phyloP scores from a whole-genome alignment of 208 protist genomes.

The Trypanosoma mega region DNA sequence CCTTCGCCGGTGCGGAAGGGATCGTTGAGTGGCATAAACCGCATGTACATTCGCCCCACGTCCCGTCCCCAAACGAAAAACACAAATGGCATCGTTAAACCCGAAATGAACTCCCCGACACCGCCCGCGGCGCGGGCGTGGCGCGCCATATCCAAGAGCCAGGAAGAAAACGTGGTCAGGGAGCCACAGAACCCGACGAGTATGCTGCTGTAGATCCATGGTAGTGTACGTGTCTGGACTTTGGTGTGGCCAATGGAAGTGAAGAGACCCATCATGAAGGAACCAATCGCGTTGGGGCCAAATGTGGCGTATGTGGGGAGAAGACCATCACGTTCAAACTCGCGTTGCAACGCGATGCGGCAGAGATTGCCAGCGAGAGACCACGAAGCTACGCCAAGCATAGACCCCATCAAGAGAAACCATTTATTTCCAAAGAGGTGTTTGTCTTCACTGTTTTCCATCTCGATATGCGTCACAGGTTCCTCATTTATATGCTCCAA shows the following conservation, averaged over 20 bases:
- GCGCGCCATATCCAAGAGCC: constrained; percentile 42
- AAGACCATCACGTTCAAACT: constrained; percentile 24
- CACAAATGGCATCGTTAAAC: constrained; percentile 49
- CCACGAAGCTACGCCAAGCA: constrained; percentile 42
- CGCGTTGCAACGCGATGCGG: constrained; percentile 32
- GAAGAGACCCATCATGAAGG: constrained; percentile 41
- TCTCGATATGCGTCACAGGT: too few relatives aligned
- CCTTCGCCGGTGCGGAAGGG: too few relatives aligned
- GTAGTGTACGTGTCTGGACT: constrained; percentile 10
- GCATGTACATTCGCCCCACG: constrained; percentile 16
- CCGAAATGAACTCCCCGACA: constrained; percentile 52
- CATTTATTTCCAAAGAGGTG: neutral
- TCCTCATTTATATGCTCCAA: too few relatives aligned
- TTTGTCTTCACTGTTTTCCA: too few relatives aligned
- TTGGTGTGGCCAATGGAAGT: constrained; percentile 19
- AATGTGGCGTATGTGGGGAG: constrained; percentile 46
- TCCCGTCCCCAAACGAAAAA: constrained; percentile 51
- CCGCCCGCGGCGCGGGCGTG: constrained; percentile 25
- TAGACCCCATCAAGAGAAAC: constrained; percentile 13
- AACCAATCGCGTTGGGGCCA: constrained; percentile 42
- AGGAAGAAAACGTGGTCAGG: constrained; percentile 60
- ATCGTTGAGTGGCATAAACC: neutral
- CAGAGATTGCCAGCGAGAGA: constrained; percentile 47
- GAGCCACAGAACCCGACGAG: constrained; percentile 58
- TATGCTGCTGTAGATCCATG: constrained; percentile 34